Conservation (phyloP, 306 rosid genomes). For the Fagus sylvatica region DNA sequence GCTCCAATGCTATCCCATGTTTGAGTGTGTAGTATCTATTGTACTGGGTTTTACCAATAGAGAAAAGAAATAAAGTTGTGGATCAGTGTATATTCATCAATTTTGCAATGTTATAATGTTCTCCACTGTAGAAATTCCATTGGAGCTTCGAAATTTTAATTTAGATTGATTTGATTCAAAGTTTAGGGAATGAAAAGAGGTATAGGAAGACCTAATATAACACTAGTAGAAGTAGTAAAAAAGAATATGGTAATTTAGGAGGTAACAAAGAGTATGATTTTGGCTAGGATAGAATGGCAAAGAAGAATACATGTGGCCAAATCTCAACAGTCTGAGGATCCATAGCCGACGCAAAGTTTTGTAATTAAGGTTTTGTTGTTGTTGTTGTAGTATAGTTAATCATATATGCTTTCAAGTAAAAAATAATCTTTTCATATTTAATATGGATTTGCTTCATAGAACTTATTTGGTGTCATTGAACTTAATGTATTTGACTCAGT, state of each 20-base stretch:
- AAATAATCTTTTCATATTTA: background rate
- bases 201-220: too few relatives aligned
- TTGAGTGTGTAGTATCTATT: background rate
- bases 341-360: too few relatives aligned
- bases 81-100: background rate
- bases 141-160: background rate
- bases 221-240: too few relatives aligned
- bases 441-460: background rate
- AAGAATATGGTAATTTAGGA: too few relatives aligned
- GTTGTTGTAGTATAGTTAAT: background rate
- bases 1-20: background rate
- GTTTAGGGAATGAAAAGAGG: too few relatives aligned
- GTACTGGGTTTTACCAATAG: background rate
- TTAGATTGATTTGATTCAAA: background rate
- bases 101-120: background rate
- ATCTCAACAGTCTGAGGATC: too few relatives aligned
- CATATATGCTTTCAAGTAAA: background rate
- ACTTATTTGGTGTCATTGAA: background rate
- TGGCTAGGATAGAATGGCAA: too few relatives aligned
- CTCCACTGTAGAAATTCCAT: background rate
- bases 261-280: too few relatives aligned
- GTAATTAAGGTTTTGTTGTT: too few relatives aligned
- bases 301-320: too few relatives aligned
- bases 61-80: background rate
- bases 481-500: background rate